Evolutionary conservation across 1,284 basidiomycete species (phyloP).

Genomic region (Lentinula novae-zelandiae): DNA sequence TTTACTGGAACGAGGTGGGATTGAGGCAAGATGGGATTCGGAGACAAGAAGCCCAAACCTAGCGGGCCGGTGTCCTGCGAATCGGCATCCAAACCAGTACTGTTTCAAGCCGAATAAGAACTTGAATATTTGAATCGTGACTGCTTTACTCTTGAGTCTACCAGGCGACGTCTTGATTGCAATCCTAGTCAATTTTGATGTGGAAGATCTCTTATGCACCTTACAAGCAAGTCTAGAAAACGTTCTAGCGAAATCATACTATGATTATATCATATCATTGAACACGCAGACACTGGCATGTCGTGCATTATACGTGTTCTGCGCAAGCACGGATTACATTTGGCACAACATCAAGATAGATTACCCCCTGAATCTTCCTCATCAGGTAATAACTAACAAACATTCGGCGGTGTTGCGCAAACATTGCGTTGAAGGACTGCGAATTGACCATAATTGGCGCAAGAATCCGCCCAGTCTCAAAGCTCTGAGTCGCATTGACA

Average conservation of each 20-base stretch:
- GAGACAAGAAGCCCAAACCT: neutral
- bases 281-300: conserved; percentile 52
- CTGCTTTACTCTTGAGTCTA: conserved; percentile 3
- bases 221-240: conserved; percentile 37
- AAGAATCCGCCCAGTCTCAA: conserved; percentile 30
- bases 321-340: conserved; percentile 39
- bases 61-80: neutral
- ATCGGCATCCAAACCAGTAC: neutral
- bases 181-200: conserved; percentile 27
- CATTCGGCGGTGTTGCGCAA: conserved; percentile 30
- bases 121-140: no score
- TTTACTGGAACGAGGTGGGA: neutral
- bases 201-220: conserved; percentile 42
- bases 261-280: neutral
- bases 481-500: conserved; percentile 31
- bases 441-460: conserved; percentile 51
- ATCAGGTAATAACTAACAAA: conserved; percentile 22
- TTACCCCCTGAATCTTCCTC: conserved; percentile 33
- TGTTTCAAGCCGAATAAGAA: no score
- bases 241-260: neutral
- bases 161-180: conserved; percentile 35
- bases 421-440: conserved; percentile 38
- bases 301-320: conserved; percentile 48
- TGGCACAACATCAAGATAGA: conserved; percentile 42
- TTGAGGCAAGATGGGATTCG: neutral